Evolutionary conservation across 2,329 filamentous ascomycete species (phyloP), one percentile per base, ranked within the genome.

Genomic region (Incumbomyces lentus): DNA sequence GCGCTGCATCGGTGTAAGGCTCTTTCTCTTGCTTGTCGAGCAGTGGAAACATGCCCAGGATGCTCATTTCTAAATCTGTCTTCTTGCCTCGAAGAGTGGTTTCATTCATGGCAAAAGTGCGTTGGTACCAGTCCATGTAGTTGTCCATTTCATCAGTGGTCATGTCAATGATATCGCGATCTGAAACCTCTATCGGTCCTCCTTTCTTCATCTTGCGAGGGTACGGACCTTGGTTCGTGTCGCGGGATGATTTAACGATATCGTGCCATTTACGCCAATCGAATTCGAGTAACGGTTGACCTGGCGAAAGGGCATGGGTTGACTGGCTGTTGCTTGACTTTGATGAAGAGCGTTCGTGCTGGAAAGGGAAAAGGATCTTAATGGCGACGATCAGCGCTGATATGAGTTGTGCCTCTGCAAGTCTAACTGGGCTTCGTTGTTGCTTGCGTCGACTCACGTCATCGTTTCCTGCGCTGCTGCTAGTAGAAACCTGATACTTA

Each of bases 121-220:
- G 71, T 59, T 85, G 79, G 60, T 84, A 89, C 80, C 84, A 92
- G 62, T 86, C 78, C 63, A 93, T 71, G 58, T 88, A 90, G 49
- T 83, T 75, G 57, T 89, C 84, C 32, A 90, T 66, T 52, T 83
- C 73, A 17, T 72, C 65, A 4, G 71, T 65, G 2, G 67, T 70
- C 76, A 89, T 81, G 1, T 67, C 61, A 34, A 81, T 71, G 7
- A 86, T 73, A 54, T 86, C 75, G 3, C 68, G 65, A 46, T 84
- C 80, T 5, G 70, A 74, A 17, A 83, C 61, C n/a, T 68, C 60
- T 8, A 78, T 64, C 58, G 78, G 71, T 54, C 73, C 60, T 60
- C 67, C 61, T 63, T 66, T 62, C 45, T 54, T 54, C 19, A 50
- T 44, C 30, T 18, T 14, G 12, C 31, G 17, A 17, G 47, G 17